Base-by-base conservation (phyloP, 768 basidiomycete genomes). In the Bullera alba region DNA sequence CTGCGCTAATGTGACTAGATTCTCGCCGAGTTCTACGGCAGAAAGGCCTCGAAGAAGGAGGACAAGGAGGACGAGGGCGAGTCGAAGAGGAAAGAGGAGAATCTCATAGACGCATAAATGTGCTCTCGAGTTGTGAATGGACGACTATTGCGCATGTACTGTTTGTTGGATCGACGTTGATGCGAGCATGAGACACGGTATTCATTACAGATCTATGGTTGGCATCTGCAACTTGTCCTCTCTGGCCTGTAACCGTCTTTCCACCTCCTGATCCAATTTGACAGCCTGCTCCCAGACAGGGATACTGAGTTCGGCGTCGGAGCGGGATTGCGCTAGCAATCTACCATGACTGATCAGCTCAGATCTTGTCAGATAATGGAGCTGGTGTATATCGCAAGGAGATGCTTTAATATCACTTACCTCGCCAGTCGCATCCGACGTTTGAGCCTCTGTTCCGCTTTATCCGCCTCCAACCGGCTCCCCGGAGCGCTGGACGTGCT, bases 11-110 rank as follows among this genome's bases (percentile, higher is more conserved):
- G 32, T 10, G 10, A 10, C 32, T 21, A 72, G 69, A 92, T 95
- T 69, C 84, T 95, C 65, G 81, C 80, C 54, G 91, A 95, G 75
- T 95, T 85, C 73, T 95, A 95, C 67, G 84, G 80, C 38, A 84
- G 90, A 65, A 91, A 92, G 48, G 30, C 69, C 14, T 50, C 47
- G 17, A 58, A 58, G 53, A 47, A 61, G 34, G 55, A 60, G 16
- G 46, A 42, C 19, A 55, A 43, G 19, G 54, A 58, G 43, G 36
- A 45, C 42, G 46, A 37, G 38, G 50, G 46, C 8, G 48, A 58
- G 30, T 42, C 48, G 28, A 54, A 61, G 49, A 60, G 56, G 51
- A 63, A 65, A 44, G 57, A 60, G 51, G 65, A 60, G 50, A 67
- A 67, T 34, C 51, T 67, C 42, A 67, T 67, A 62, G 65, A 67